phyloP scores from a whole-genome alignment of 495 filamentous ascomycete genomes.

The Talaromyces liani region DNA sequence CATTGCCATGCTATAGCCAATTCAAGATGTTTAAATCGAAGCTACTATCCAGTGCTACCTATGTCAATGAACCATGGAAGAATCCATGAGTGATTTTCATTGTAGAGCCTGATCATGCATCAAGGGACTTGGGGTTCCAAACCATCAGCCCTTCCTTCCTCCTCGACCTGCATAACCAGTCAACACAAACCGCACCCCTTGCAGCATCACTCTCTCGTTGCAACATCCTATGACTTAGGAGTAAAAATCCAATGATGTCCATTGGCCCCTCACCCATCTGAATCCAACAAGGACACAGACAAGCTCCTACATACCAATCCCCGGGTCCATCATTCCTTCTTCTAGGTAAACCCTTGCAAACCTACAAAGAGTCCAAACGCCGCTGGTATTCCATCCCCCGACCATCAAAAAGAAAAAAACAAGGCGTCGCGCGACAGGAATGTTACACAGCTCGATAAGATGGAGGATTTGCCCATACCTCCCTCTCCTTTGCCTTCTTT shows the following conservation, averaged over 20 bases:
- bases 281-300: background rate
- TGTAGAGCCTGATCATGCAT: too few relatives aligned
- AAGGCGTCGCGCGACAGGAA: background rate
- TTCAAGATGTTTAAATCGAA: too few relatives aligned
- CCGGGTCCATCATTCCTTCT: background rate
- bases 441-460: background rate
- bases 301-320: conserved; percentile 2
- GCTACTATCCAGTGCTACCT: too few relatives aligned
- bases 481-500: background rate
- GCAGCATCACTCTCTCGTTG: background rate
- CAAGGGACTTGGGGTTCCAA: background rate
- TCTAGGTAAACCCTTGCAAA: background rate
- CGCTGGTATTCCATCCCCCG: background rate
- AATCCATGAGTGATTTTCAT: too few relatives aligned
- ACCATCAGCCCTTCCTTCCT: background rate
- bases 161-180: background rate
- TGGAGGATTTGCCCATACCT: background rate
- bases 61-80: too few relatives aligned
- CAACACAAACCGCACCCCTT: background rate
- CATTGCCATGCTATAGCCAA: background rate
- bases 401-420: background rate
- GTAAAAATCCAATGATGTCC: background rate
- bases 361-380: background rate
- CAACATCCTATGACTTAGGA: background rate
- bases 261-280: background rate